Base-by-base conservation (phyloP, 257 asterid species). In the Leonotis leonurus region DNA sequence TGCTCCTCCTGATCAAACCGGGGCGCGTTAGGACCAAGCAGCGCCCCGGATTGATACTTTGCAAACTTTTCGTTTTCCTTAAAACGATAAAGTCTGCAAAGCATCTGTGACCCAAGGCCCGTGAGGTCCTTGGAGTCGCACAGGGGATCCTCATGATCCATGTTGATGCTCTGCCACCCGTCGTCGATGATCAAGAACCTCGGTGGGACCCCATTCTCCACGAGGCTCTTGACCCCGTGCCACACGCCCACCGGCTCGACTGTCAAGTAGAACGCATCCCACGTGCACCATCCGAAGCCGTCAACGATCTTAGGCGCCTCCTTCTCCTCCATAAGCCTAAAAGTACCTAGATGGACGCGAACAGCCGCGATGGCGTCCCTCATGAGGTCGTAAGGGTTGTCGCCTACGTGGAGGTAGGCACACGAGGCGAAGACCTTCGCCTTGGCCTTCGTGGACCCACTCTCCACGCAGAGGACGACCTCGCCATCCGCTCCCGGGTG, bases 131-230 rank as follows among this genome's bases (percentile, higher is more conserved):
- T 69, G 9, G 80, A 70, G 52, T 81, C 83, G 30, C 40, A 64
- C 0, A 36, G 11, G 0, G 86, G 86, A 48, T 71, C 71, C 69
- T 79, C 81, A 5, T 70, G 75, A 27, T 79, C 84, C 72, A 70
- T 66, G 68, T 75, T 75, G 50, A 79, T 75, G 72, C 81, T 75
- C 55, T 78, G 84, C 84, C 85, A 79, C 3, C 85, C 85, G 29
- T 79, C 85, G 24, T 79, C 85, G 3, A 79, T 71, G 73, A 79
- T 66, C 33, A 79, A 14, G 55, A 79, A 70, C 26, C 36, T 60
- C 1, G 81, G 81, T 0, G 81, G 74, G 70, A 65, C 1, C 39
- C 75, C 73, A 8, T 60, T 60, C 43, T 79, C 77, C 0, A 52
- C 51, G 0, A 75, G 37, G 63, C 68, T 67, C 56, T 66, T 69